Percentiles rank a stretch among this genome's conserved stretches.
Conservation (phyloP, 1,284 basidiomycete genomes). For the Sporisorium iseilematis-ciliati region DNA sequence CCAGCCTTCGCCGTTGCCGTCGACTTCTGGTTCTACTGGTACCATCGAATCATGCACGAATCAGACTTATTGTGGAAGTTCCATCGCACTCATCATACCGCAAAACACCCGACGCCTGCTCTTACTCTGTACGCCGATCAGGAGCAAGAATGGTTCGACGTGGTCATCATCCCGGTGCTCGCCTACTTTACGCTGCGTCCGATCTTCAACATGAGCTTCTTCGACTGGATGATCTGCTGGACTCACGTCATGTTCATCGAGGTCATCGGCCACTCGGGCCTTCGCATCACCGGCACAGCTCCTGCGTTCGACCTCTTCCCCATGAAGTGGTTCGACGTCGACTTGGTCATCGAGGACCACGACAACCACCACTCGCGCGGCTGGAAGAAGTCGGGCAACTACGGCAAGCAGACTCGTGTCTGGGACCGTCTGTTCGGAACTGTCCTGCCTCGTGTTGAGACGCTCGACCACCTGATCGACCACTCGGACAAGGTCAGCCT, state of each 20-base stretch:
- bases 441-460: conserved; percentile 53
- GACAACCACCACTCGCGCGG: conserved; percentile 66
- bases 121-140: conserved; percentile 57
- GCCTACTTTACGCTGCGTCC: conserved; percentile 39
- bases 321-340: conserved; percentile 52
- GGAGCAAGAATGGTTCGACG: conserved; percentile 61
- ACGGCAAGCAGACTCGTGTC: conserved; percentile 66
- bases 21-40: conserved; percentile 66
- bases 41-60: conserved; percentile 65
- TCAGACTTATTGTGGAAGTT: conserved; percentile 52
- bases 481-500: conserved; percentile 27
- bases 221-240: conserved; percentile 52
- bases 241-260: conserved; percentile 55
- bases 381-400: conserved; percentile 56
- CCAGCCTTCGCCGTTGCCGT: conserved; percentile 47
- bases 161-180: conserved; percentile 51
- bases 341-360: conserved; percentile 68
- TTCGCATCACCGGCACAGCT: conserved; percentile 50
- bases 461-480: conserved; percentile 42
- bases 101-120: conserved; percentile 60
- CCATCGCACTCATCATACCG: conserved; percentile 55
- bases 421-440: conserved; percentile 66
- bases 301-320: conserved; percentile 40
- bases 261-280: conserved; percentile 60
- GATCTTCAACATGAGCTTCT: conserved; percentile 34